Conservation (phyloP, 2,329 filamentous ascomycete genomes). For the Colletotrichum gloeosporioides region DNA sequence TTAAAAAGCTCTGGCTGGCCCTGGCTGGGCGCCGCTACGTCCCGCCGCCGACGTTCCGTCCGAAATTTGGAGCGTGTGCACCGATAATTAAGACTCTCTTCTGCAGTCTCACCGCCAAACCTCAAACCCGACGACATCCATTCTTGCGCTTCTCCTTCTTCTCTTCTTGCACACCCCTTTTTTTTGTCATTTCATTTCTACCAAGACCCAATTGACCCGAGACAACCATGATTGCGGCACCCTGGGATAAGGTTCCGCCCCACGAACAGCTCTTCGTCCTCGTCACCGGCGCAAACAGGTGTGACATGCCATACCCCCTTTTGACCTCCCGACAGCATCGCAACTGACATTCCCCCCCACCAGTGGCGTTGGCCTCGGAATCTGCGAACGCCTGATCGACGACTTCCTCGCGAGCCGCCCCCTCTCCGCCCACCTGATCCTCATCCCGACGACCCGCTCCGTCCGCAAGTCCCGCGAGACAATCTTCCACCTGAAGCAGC, state of each 20-base stretch:
- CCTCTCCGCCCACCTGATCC: constrained; percentile 71
- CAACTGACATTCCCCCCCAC: neutral
- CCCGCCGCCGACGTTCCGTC: neutral
- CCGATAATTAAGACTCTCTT: neutral
- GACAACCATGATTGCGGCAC: constrained; percentile 25
- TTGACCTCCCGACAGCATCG: neutral
- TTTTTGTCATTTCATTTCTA: neutral
- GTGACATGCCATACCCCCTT: constrained; percentile 24
- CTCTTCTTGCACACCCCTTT: neutral
- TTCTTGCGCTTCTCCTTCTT: neutral
- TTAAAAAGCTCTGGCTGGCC: neutral
- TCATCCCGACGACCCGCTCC: constrained; percentile 85
- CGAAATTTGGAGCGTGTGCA: neutral
- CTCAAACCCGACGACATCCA: neutral
- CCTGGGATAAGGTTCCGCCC: constrained; percentile 37
- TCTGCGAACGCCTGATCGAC: constrained; percentile 85
- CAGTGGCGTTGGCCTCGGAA: constrained; percentile 87
- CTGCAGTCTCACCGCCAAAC: constrained; percentile 12
- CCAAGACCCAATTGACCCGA: neutral
- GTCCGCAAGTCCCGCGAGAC: constrained; percentile 77
- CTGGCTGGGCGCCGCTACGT: neutral
- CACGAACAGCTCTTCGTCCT: constrained; percentile 66
- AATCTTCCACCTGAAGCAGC: constrained; percentile 64
- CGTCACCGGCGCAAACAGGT: constrained; percentile 90
- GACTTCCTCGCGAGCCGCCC: constrained; percentile 80